Conservation (phyloP, 139 green algal genomes). For the Dunaliella sp. region DNA sequence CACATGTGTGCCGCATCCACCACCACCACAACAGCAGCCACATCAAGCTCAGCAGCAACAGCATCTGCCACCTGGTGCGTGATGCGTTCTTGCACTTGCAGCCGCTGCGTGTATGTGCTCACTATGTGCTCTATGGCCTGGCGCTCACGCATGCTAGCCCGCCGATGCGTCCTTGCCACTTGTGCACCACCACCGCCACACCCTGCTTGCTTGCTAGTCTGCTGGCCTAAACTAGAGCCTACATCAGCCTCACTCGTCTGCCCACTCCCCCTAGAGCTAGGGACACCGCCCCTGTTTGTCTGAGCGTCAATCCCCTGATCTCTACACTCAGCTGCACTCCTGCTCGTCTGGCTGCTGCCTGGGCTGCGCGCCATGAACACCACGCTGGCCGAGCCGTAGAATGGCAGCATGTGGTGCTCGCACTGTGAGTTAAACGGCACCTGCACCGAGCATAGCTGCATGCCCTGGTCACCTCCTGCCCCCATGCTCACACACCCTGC, state of each 20-base stretch:
- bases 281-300: not conserved
- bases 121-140: not conserved
- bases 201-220: constrained; percentile 1
- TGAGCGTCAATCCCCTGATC: not conserved
- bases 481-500: not conserved
- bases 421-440: constrained; percentile 76
- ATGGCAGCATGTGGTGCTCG: constrained; percentile 98
- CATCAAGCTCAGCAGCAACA: constrained; percentile 19
- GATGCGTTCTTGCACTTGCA: constrained; percentile 95
- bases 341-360: too few relatives aligned
- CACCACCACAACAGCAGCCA: constrained; percentile 72
- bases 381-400: constrained; percentile 77
- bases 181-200: not conserved
- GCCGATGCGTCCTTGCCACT: not conserved
- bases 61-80: constrained; percentile 80
- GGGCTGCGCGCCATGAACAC: constrained; percentile 30
- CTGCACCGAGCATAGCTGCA: not conserved
- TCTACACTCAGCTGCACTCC: not conserved
- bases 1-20: constrained; percentile 92
- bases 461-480: too few relatives aligned
- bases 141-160: constrained; percentile 3
- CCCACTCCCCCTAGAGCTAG: not conserved
- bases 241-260: too few relatives aligned
- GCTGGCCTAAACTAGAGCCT: too few relatives aligned
- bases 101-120: constrained; percentile 51